These are phyloP conservation scores for Aspergillus saccharolyticus DNA, from an alignment of 495 filamentous ascomycete genomes.

Conservation along the genomic window DNA sequence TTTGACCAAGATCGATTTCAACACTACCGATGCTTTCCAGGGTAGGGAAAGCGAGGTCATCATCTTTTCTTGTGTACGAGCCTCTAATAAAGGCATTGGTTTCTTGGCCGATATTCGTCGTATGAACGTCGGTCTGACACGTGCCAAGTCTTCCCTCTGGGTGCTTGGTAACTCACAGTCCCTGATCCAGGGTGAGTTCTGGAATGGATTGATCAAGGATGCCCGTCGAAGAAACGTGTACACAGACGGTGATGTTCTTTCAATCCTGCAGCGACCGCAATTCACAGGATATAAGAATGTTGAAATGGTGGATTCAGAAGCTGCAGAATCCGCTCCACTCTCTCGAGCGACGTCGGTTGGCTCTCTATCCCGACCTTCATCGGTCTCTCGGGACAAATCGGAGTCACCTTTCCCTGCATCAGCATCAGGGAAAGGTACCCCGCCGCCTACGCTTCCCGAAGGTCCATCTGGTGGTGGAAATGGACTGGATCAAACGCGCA, in stretches of 20 bases:
- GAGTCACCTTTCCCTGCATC: slow-evolving; percentile 26
- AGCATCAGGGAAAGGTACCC: slow-evolving; percentile 24
- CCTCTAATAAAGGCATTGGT: slow-evolving; percentile 87
- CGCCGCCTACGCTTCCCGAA: slow-evolving; percentile 22
- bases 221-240: slow-evolving; percentile 70
- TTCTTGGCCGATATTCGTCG: slow-evolving; percentile 97
- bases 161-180: slow-evolving; percentile 88
- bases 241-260: slow-evolving; percentile 61
- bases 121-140: slow-evolving; percentile 98
- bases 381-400: slow-evolving; percentile 20
- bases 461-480: slow-evolving; percentile 43
- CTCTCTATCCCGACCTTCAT: slow-evolving; percentile 26
- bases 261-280: slow-evolving; percentile 46
- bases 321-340: slow-evolving; percentile 8
- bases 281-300: slow-evolving; percentile 42
- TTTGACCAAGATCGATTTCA: slow-evolving; percentile 81
- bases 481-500: slow-evolving; percentile 38
- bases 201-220: slow-evolving; percentile 78
- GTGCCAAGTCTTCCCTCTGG: slow-evolving; percentile 93
- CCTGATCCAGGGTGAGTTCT: slow-evolving; percentile 81
- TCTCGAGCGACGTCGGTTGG: slow-evolving; percentile 14
- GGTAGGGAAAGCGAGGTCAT: slow-evolving; percentile 95
- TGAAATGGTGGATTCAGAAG: slow-evolving; percentile 43
- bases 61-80: slow-evolving; percentile 97
- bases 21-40: slow-evolving; percentile 97